phyloP scores from a whole-genome alignment of 2,329 filamentous ascomycete genomes.

The Parascedosporium putredinis region DNA sequence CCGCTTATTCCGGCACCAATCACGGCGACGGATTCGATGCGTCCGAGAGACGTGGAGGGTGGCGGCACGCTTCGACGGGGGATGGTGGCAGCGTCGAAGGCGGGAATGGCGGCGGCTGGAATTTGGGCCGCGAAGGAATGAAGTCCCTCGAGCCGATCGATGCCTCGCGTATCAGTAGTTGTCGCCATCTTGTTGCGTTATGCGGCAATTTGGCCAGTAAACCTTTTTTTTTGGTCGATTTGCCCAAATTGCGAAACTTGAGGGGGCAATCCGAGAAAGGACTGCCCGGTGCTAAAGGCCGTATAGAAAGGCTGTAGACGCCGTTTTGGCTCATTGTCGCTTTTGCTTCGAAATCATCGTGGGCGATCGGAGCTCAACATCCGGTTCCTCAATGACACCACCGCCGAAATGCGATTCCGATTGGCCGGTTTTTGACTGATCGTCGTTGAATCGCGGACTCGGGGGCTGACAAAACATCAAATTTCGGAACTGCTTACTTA shows the following conservation, averaged over 20 bases:
- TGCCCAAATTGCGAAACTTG: neutral
- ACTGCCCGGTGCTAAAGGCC: neutral
- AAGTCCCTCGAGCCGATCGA: neutral
- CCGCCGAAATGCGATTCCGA: neutral
- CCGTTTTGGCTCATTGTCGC: neutral
- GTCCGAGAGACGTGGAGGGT: neutral
- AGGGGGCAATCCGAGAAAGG: neutral
- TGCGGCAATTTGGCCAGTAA: neutral
- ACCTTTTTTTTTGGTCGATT: no score
- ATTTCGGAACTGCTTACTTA: neutral
- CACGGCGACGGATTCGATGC: constrained; percentile 21
- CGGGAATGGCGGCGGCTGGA: neutral
- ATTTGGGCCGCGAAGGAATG: neutral
- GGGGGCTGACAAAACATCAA: neutral
- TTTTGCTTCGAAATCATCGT: neutral
- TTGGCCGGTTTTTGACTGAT: neutral
- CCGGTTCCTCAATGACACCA: constrained; percentile 3
- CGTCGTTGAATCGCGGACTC: neutral
- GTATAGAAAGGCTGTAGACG: no score
- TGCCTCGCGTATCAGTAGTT: neutral
- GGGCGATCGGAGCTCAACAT: constrained; percentile 5
- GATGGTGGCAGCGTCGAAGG: neutral
- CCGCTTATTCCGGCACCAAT: constrained; percentile 31
- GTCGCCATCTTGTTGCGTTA: neutral
- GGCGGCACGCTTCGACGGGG: neutral